A percentile compares a stretch with the other conserved stretches of the same genome.
Evolutionary conservation across 163 green algal genomes (phyloP).

Genomic region (Scenedesmus sp.): DNA sequence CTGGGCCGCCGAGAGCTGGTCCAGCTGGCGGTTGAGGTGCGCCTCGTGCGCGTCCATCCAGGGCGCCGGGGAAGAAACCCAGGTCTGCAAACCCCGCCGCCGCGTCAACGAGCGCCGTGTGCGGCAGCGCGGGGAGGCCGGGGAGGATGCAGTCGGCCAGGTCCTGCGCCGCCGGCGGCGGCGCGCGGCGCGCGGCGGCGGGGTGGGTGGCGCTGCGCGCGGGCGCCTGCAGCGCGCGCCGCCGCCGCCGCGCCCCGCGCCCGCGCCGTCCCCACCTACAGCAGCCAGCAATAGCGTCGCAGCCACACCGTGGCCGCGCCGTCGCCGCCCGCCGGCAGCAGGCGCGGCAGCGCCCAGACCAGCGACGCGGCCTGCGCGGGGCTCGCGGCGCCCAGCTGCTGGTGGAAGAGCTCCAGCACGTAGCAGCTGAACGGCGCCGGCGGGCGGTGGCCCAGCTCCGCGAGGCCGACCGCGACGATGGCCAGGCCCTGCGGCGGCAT

Average conservation of each 20-base stretch:
- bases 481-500: constrained; percentile 14
- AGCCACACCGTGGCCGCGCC: constrained; percentile 11
- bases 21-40: constrained; percentile 15
- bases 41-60: constrained; percentile 45
- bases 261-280: constrained; percentile 42
- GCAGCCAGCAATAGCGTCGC: constrained; percentile 27
- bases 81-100: constrained; percentile 25
- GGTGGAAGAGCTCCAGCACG: constrained; percentile 31
- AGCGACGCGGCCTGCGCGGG: constrained; percentile 12
- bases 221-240: too few species aligned
- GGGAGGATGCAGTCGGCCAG: neutral
- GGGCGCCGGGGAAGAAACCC: constrained; percentile 32
- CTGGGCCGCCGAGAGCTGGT: constrained; percentile 9
- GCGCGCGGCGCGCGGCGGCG: neutral
- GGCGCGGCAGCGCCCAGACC: constrained; percentile 31
- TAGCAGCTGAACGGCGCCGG: constrained; percentile 14
- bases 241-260: too few species aligned
- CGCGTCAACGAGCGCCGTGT: constrained; percentile 12
- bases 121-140: constrained; percentile 16
- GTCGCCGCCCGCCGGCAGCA: constrained; percentile 24
- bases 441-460: constrained; percentile 21
- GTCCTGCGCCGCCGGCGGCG: constrained; percentile 4
- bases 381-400: neutral
- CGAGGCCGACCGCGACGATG: constrained; percentile 28
- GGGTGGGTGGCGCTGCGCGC: too few species aligned